Evolutionary conservation across 805 yeast species (phyloP).

Genomic region (Hanseniaspora osmophila): DNA sequence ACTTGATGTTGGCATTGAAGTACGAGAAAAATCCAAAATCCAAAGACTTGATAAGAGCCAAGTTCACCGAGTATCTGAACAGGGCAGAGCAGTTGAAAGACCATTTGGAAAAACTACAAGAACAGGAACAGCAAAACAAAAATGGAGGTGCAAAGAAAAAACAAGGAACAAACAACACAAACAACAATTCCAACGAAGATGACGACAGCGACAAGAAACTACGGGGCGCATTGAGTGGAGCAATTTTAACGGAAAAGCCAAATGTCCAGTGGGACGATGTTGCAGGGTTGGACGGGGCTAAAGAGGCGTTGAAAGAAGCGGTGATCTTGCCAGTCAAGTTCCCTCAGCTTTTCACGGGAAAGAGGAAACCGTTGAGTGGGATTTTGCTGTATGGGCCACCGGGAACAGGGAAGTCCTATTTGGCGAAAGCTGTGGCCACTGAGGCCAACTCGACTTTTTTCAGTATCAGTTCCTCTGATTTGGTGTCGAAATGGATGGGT

Average conservation of each 20-base stretch:
- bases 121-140: conserved; percentile 28
- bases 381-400: conserved; percentile 85
- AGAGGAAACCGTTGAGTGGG: conserved; percentile 84
- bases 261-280: conserved; percentile 89
- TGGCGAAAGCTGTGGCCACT: conserved; percentile 97
- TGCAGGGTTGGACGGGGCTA: conserved; percentile 91
- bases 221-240: conserved; percentile 82
- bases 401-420: conserved; percentile 93
- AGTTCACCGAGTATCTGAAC: conserved; percentile 79
- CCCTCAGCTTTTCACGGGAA: conserved; percentile 90
- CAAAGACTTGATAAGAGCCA: conserved; percentile 75
- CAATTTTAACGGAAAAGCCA: conserved; percentile 83
- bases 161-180: conserved; percentile 41
- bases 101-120: conserved; percentile 56
- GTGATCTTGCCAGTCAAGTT: conserved; percentile 91
- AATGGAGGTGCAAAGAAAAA: conserved; percentile 40
- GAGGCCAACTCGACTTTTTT: conserved; percentile 96
- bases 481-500: conserved; percentile 98
- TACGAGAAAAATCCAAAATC: conserved; percentile 85
- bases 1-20: conserved; percentile 87
- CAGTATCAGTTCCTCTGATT: conserved; percentile 88
- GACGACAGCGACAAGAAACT: conserved; percentile 79
- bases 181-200: conserved; percentile 39
- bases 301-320: conserved; percentile 93
- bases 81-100: conserved; percentile 90